Base-by-base conservation (phyloP, 1,284 basidiomycete genomes). In the Pascua guehoae region DNA sequence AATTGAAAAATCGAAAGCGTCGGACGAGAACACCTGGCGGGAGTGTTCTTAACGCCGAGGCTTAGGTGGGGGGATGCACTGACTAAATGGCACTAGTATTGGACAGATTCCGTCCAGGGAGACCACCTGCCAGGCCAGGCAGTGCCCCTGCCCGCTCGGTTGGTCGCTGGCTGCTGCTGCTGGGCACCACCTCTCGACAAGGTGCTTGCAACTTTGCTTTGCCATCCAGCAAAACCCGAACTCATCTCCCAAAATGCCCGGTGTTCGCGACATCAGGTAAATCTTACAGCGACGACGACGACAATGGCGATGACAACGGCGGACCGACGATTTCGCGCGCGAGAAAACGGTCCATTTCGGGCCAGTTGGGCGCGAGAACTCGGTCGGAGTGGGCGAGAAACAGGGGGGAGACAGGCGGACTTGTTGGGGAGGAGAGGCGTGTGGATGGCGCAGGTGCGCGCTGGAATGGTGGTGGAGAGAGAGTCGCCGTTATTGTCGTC, bases 191-290 rank as follows among this genome's bases (percentile, higher is more conserved):
- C 24, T 32, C 24, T 32, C 24, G 3, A 3, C 4, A 32, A 3
- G 24, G 4, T 32, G 24, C 24, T 32, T 32, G 24, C 24, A 32
- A 32, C 16, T 38, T 39, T 15, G 47, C 38, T 49, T 37, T 40
- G 32, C 38, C 44, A 53, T 17, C 60, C 64, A 66, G 67, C 65
- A 63, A 62, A 53, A 49, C 47, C 52, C 24, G 24, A 32, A 32
- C 24, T 32, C 24, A 32, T 32, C 3, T 32, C 57, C 64, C 68
- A 88, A 81, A 79, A 93, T 93, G 90, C 90, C 90, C 73, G 88
- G 88, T 81, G 90, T 93, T 81, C 83, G 90, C 82, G 90, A 93
- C 80, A 86, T 92, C 79, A 88, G 88, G 90, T 90, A 68, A 73
- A 82, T 79, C 43, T 50, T 44, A 41, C 14, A n/a, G 18, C 32